These are phyloP conservation scores for Yamadazyma nakazawae DNA, from an alignment of 805 yeast genomes.

Conservation along the genomic window DNA sequence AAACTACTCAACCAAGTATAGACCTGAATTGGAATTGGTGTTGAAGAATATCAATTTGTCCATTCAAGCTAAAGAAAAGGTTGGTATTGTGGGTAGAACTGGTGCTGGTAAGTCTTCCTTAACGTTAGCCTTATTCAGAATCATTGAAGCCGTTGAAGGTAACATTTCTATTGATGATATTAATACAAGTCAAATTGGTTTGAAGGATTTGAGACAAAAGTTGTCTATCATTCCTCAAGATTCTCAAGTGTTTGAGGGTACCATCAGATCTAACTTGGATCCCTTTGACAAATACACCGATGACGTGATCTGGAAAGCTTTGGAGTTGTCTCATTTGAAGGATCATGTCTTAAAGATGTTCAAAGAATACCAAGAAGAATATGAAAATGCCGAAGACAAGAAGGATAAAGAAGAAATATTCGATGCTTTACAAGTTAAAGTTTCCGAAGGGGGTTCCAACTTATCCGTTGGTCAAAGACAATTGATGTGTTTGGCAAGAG, in stretches of 20 bases:
- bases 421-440: slow-evolving; percentile 30
- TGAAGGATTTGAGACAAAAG: slow-evolving; percentile 41
- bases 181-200: slow-evolving; percentile 35
- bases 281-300: slow-evolving; percentile 35
- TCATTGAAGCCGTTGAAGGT: slow-evolving; percentile 39
- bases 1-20: slow-evolving; percentile 39
- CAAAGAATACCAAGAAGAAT: slow-evolving; percentile 27
- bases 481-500: slow-evolving; percentile 77
- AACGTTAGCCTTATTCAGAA: slow-evolving; percentile 42
- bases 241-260: slow-evolving; percentile 45
- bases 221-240: slow-evolving; percentile 46
- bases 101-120: slow-evolving; percentile 47
- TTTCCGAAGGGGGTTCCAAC: slow-evolving; percentile 46
- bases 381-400: slow-evolving; percentile 16
- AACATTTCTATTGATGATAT: slow-evolving; percentile 33
- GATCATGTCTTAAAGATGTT: slow-evolving; percentile 39
- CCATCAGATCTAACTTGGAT: slow-evolving; percentile 39
- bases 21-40: slow-evolving; percentile 44
- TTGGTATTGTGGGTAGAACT: slow-evolving; percentile 46
- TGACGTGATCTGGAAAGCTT: slow-evolving; percentile 40
- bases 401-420: slow-evolving; percentile 18
- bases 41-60: slow-evolving; percentile 36
- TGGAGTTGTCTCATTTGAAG: slow-evolving; percentile 42
- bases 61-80: slow-evolving; percentile 37
- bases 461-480: slow-evolving; percentile 53